phyloP scores from a whole-genome alignment of 2,329 filamentous ascomycete genomes.

The Zarea fungicola region DNA sequence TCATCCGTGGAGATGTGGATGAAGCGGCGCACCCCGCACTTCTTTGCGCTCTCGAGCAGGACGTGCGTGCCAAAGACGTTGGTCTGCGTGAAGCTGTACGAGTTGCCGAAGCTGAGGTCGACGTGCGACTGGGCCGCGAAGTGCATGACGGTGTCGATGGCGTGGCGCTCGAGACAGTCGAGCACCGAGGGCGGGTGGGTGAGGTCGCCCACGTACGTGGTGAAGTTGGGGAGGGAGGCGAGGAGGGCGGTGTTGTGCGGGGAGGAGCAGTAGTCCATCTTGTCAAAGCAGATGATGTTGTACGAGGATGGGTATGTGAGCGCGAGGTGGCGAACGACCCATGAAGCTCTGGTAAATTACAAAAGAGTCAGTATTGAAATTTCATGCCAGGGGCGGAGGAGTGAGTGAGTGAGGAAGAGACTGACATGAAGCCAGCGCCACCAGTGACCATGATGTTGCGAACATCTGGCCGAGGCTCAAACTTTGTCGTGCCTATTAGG shows the following conservation, averaged over 20 bases:
- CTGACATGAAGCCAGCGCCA: conserved; percentile 80
- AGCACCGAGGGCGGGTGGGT: conserved; percentile 66
- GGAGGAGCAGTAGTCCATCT: conserved; percentile 76
- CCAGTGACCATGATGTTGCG: conserved; percentile 82
- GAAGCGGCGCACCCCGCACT: conserved; percentile 65
- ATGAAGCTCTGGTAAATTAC: conserved; percentile 64
- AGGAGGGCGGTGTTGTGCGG: conserved; percentile 72
- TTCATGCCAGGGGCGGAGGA: not conserved
- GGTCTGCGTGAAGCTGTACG: conserved; percentile 73
- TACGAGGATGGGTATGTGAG: conserved; percentile 69
- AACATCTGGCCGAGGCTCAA: conserved; percentile 61
- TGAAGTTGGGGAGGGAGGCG: conserved; percentile 64
- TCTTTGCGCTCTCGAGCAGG: conserved; percentile 70
- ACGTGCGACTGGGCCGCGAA: conserved; percentile 85
- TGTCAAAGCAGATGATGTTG: conserved; percentile 78
- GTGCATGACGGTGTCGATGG: conserved; percentile 76
- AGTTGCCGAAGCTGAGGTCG: conserved; percentile 76
- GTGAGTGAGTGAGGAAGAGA: conserved; percentile 12
- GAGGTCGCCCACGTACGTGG: conserved; percentile 74
- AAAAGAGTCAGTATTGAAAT: not conserved
- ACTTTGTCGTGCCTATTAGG: conserved; percentile 64
- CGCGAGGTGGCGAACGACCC: conserved; percentile 74
- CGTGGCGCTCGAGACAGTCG: conserved; percentile 63
- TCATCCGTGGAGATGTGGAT: conserved; percentile 83
- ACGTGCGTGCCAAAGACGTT: conserved; percentile 85